Conservation (phyloP, 1,284 basidiomycete genomes). For the Ustilago cynodontis region DNA sequence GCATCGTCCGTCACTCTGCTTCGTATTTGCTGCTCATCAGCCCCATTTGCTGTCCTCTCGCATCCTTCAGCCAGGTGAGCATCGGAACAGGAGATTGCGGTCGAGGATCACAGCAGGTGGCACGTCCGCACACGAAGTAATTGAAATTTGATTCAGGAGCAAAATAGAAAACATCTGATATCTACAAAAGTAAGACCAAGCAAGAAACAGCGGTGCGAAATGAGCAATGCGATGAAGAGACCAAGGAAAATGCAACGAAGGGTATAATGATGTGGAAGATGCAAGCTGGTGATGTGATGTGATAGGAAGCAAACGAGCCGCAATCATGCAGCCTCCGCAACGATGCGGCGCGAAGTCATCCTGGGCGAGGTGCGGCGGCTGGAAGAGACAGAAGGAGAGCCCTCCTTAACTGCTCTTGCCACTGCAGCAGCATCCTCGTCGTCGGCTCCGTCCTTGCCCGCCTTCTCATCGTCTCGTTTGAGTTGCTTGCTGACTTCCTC, state of each 20-base stretch:
- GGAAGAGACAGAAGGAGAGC: conserved; percentile 35
- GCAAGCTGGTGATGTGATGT: not conserved
- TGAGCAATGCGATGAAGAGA: conserved; percentile 2
- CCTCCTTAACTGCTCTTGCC: conserved; percentile 26
- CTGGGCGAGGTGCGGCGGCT: conserved; percentile 49
- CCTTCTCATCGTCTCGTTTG: conserved; percentile 15
- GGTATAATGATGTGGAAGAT: conserved; percentile 5
- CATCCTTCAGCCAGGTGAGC: not conserved
- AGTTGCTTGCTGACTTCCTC: conserved; percentile 39
- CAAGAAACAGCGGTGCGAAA: not conserved
- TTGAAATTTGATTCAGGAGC: not conserved
- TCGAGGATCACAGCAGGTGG: not conserved
- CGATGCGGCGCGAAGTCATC: conserved; percentile 36
- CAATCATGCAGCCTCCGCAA: conserved; percentile 22
- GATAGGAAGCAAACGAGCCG: not conserved
- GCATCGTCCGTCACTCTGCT: not conserved
- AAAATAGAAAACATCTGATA: not conserved
- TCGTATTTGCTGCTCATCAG: not conserved
- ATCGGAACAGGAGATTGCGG: not conserved
- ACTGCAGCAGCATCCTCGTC: conserved; percentile 11
- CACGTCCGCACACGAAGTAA: not conserved
- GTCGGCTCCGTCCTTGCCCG: conserved; percentile 1
- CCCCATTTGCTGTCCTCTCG: no score
- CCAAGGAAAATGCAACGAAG: not conserved
- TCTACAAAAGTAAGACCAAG: not conserved